Evolutionary conservation across 805 yeast genomes (phyloP).

Genomic region (Middelhovenomyces tepae): DNA sequence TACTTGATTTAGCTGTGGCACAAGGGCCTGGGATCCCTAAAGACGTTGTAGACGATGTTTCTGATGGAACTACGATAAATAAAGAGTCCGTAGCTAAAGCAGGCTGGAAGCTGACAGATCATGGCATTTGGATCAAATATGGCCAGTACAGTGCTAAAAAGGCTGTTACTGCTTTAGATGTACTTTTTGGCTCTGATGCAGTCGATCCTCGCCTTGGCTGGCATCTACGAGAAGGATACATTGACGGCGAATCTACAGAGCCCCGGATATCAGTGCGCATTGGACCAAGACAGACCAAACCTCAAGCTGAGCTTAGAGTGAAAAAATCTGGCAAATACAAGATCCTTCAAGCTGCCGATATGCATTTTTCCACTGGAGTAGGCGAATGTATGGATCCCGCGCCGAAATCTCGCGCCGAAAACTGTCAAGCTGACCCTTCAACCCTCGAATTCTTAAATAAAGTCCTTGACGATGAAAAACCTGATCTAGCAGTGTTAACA

Average conservation of each 20-base stretch:
- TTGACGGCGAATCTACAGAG: slow-evolving; percentile 10
- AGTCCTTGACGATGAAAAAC: slow-evolving; percentile 66
- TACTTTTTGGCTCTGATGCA: slow-evolving; percentile 64
- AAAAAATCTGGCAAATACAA: slow-evolving; percentile 48
- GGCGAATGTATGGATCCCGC: slow-evolving; percentile 65
- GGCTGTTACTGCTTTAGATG: slow-evolving; percentile 51
- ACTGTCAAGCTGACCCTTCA: slow-evolving; percentile 71
- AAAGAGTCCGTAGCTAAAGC: slow-evolving; percentile 17
- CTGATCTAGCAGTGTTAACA: slow-evolving; percentile 77
- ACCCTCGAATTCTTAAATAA: slow-evolving; percentile 53
- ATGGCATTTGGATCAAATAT: slow-evolving; percentile 53
- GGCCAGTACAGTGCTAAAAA: slow-evolving; percentile 32
- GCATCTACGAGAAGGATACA: slow-evolving; percentile 32
- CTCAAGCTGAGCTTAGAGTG: slow-evolving; percentile 29
- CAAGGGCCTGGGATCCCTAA: slow-evolving; percentile 13
- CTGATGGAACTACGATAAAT: slow-evolving; percentile 18
- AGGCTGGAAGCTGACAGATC: slow-evolving; percentile 27
- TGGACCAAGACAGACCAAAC: slow-evolving; percentile 9
- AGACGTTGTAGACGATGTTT: slow-evolving; percentile 14
- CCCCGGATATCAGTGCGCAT: slow-evolving; percentile 24
- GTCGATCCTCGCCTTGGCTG: slow-evolving; percentile 73
- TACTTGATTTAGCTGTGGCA: slow-evolving; percentile 12
- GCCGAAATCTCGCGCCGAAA: slow-evolving; percentile 20
- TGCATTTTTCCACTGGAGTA: slow-evolving; percentile 78
- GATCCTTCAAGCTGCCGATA: slow-evolving; percentile 82